Conservation (phyloP, 257 asterid species). For the Penstemon eatonii region DNA sequence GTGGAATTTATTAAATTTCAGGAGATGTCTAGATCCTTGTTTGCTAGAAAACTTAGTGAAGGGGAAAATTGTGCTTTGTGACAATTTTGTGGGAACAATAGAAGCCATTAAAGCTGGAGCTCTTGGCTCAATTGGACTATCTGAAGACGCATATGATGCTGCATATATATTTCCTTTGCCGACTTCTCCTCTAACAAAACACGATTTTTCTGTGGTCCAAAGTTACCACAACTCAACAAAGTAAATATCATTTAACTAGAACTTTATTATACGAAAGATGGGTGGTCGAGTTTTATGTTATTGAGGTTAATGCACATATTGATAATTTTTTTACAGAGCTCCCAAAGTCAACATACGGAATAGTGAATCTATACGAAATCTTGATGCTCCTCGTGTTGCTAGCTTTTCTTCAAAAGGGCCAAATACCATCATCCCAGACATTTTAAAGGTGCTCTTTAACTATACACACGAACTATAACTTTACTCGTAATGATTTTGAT, state of each 20-base stretch:
- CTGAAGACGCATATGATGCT: neutral
- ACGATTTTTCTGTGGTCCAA: neutral
- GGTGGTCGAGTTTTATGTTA: too few relatives aligned
- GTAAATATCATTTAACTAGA: neutral
- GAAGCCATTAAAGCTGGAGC: constrained; percentile 23
- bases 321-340: neutral
- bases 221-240: constrained; percentile 4
- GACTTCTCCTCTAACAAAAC: neutral
- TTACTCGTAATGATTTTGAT: too few relatives aligned
- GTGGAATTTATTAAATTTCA: neutral
- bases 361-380: too few relatives aligned
- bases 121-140: neutral
- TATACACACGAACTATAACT: too few relatives aligned
- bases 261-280: too few relatives aligned
- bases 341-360: too few relatives aligned
- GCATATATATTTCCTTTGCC: constrained; percentile 5
- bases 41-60: constrained; percentile 17
- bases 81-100: neutral
- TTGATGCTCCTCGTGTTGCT: too few relatives aligned
- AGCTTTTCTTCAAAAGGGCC: too few relatives aligned
- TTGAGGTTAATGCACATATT: neutral
- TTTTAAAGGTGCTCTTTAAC: too few relatives aligned
- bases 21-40: constrained; percentile 8
- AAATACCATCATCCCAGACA: too few relatives aligned
- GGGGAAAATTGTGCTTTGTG: constrained; percentile 35